Conservation (phyloP, 176 grass and related monocot genomes). For the Cenchrus purpureus region DNA sequence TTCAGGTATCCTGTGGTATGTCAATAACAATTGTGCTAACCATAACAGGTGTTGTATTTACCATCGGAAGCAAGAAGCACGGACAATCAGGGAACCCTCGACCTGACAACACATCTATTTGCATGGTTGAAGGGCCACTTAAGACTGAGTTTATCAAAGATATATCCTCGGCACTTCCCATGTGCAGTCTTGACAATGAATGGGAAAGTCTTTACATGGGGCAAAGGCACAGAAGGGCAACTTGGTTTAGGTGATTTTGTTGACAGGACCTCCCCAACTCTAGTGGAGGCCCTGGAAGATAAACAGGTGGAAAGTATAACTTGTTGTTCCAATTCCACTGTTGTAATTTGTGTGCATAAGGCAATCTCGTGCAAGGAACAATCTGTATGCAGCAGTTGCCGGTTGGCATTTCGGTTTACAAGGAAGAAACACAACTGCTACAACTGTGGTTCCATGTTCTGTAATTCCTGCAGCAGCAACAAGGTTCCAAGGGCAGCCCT, state of each 20-base stretch:
- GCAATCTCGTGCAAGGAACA: slow-evolving; percentile 82
- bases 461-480: slow-evolving; percentile 88
- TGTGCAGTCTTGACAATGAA: slow-evolving; percentile 74
- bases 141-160: slow-evolving; percentile 94
- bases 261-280: slow-evolving; percentile 71
- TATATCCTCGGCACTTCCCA: slow-evolving; percentile 79
- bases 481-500: slow-evolving; percentile 69
- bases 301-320: slow-evolving; percentile 72
- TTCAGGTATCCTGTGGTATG: slow-evolving; percentile 76
- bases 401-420: slow-evolving; percentile 68
- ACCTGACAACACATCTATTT: slow-evolving; percentile 60
- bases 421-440: slow-evolving; percentile 95
- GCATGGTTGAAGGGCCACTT: slow-evolving; percentile 75
- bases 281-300: slow-evolving; percentile 75
- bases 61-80: slow-evolving; percentile 66
- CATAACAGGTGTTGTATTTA: slow-evolving; percentile 83
- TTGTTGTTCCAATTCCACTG: slow-evolving; percentile 81
- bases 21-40: slow-evolving; percentile 73
- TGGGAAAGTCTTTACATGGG: slow-evolving; percentile 90
- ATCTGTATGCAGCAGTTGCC: slow-evolving; percentile 70
- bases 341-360: slow-evolving; percentile 72
- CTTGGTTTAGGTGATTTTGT: slow-evolving; percentile 85
- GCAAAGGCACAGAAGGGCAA: slow-evolving; percentile 82
- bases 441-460: slow-evolving; percentile 91
- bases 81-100: slow-evolving; percentile 67